Base-by-base conservation (phyloP, 768 basidiomycete species). In the Clathrus columnatus region DNA sequence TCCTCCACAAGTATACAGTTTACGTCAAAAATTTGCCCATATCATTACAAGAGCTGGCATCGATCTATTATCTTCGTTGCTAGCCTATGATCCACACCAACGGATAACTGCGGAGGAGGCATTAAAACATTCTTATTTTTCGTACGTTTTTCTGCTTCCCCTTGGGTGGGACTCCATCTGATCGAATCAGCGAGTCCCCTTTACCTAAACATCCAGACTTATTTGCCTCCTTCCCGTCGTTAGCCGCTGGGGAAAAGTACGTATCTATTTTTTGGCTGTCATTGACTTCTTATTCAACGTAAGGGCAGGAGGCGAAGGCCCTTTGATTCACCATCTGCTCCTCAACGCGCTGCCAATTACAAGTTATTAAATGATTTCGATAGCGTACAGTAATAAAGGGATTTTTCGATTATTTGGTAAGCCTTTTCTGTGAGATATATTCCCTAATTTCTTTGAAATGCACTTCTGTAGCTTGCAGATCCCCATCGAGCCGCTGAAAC, bases 151-250 rank as follows among this genome's bases (percentile, higher is more conserved):
- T 41, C 50, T 60, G 47, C 16, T 46, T 43, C 55, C 8, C 24
- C 18, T n/a, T 23, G 21, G 1, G 17, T 26, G 57, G 27, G 53
- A 30, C 27, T 48, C 56, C 28, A 57, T 36, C 45, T 30, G 10
- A 49, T 55, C 6, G 26, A 28, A 44, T 5, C 59, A 96, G 92
- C 4, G 96, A 98, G 70, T 86, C 91, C 0, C 96, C 96, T 0
- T 71, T 90, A 32, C 96, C 96, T 0, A 98, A 99, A 66, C 94
- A 98, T 67, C 90, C 92, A 16, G 92, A 95, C 64, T 72, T 98
- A 57, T 98, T 99, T 70, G 81, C 88, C 1, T 94, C 91, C 2
- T 99, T 98, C 69, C 96, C 96, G 27, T 94, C 91, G 32, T 82
- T 87, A 23, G 96, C 96, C 21, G 95, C 94, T 17, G 96, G 96